Evolutionary conservation across 2,329 filamentous ascomycete genomes (phyloP), one percentile per base, ranked within the genome.

Genomic region (Aspergillus brasiliensis): DNA sequence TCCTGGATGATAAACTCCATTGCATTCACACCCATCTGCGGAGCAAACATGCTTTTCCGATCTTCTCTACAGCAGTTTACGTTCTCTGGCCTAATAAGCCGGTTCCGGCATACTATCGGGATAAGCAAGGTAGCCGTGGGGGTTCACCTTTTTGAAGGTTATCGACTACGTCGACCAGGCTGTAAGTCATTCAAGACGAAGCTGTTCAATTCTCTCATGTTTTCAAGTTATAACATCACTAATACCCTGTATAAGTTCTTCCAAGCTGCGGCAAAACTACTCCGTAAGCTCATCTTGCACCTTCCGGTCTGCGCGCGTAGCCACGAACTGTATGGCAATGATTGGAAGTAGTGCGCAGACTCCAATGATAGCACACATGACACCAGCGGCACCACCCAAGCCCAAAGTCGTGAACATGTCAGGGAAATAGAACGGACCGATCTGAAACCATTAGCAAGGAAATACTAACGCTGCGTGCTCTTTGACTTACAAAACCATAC

Each of bases 401-500:
- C 77, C 73, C 3, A 77, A 59, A 4, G 65, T 67, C 3, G 71
- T 66, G 47, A 80, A 77, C 75, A 80, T 76, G 23, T 71, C 51
- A 0, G 77, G 77, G 57, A 80, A 78, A 37, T 65, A 72, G 49
- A 73, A 72, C 0, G 70, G 68, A 2, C 67, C 71, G 25, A 67
- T 63, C 67, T 67, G 3, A 6, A 51, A 31, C 15, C 2, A 42
- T 15, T 25, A 56, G 46, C 46, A 6, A 13, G 11, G 31, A 34
- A 3, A 10, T 2, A 11, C 17, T 19, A 21, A 23, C 8, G n/a
- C 7, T 11, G 8, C 11, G 71, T 15, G 15, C 25, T 8, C 7
- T 11, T 31, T 17, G 70, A 6, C 80, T 77, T 56, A 83, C 79
- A 65, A 84, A 84, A 0, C 81, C 82, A 80, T 80, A 84, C 0